Conservation (phyloP, 768 basidiomycete species). For the Xerocomellus chrysenteron region DNA sequence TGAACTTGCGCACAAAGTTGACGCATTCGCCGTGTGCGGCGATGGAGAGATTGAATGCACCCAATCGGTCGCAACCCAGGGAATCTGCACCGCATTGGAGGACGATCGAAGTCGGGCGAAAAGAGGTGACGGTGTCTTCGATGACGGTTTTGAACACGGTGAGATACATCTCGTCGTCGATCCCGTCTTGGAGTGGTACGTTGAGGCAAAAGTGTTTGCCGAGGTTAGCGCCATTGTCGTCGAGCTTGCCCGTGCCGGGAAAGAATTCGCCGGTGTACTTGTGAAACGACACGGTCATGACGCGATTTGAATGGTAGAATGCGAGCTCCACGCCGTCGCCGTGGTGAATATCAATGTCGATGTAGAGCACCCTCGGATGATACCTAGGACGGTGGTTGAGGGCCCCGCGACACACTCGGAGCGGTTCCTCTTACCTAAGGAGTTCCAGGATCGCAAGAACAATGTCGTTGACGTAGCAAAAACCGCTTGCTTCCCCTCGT, state of each 20-base stretch:
- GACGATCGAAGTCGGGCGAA: conserved; percentile 87
- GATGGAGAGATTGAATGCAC: conserved; percentile 96
- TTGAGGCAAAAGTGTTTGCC: conserved; percentile 97
- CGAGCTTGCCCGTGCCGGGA: conserved; percentile 93
- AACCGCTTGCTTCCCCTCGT: conserved; percentile 95
- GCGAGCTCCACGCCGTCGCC: conserved; percentile 98
- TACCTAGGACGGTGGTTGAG: conserved; percentile 51
- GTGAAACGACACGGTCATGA: conserved; percentile 98
- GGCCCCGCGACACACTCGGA: background rate
- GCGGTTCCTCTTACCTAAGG: conserved; percentile 54
- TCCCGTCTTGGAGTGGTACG: conserved; percentile 91
- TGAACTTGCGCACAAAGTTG: conserved; percentile 91
- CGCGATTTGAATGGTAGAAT: conserved; percentile 97
- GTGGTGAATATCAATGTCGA: conserved; percentile 99
- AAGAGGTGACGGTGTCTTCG: conserved; percentile 87
- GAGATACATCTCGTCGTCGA: conserved; percentile 97
- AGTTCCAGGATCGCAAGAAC: conserved; percentile 93
- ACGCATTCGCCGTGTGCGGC: conserved; percentile 98
- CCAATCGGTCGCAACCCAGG: conserved; percentile 89
- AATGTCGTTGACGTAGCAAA: conserved; percentile 98
- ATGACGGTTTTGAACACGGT: conserved; percentile 95
- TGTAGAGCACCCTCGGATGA: conserved; percentile 92
- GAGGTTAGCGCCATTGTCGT: conserved; percentile 83
- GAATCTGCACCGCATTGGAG: conserved; percentile 98
- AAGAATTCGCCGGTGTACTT: conserved; percentile 99